phyloP scores from a whole-genome alignment of 2,329 filamentous ascomycete species.

The Pseudofabraea citricarpa region DNA sequence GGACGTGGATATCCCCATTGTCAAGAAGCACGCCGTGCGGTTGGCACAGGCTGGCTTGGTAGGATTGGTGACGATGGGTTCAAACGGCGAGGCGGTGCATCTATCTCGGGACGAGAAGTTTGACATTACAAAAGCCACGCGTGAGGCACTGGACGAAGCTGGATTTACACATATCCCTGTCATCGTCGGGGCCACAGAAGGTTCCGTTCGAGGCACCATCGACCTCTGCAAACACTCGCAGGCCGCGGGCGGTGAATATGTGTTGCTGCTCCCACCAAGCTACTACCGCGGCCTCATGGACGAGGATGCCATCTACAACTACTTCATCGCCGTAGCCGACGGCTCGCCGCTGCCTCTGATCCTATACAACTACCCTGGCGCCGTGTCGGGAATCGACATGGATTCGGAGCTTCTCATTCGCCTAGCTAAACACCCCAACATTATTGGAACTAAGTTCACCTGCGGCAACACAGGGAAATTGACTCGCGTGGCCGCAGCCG shows the following conservation, averaged over 20 bases:
- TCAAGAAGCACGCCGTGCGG: conserved; percentile 76
- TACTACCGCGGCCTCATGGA: conserved; percentile 74
- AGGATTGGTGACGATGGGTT: conserved; percentile 82
- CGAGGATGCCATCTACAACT: conserved; percentile 70
- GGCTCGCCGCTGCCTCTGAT: conserved; percentile 71
- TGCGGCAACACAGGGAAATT: conserved; percentile 88
- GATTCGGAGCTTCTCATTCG: conserved; percentile 82
- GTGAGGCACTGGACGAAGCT: conserved; percentile 76
- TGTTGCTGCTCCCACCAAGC: conserved; percentile 72
- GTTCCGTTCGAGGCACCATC: conserved; percentile 76
- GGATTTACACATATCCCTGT: conserved; percentile 74
- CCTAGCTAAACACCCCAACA: conserved; percentile 75
- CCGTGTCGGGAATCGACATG: conserved; percentile 82
- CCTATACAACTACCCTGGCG: conserved; percentile 88
- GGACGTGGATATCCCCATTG: conserved; percentile 73
- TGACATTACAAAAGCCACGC: conserved; percentile 69
- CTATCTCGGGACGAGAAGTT: conserved; percentile 73
- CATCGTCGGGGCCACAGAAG: conserved; percentile 76
- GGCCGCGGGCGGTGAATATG: conserved; percentile 72
- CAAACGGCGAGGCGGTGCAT: conserved; percentile 86
- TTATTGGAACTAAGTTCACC: conserved; percentile 86
- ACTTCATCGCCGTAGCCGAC: conserved; percentile 64
- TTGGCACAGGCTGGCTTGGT: conserved; percentile 73
- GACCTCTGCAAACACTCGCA: conserved; percentile 64
- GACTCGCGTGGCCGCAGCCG: conserved; percentile 71